Evolutionary conservation across 139 green algal genomes (phyloP).

Genomic region (Chlorella sp.): DNA sequence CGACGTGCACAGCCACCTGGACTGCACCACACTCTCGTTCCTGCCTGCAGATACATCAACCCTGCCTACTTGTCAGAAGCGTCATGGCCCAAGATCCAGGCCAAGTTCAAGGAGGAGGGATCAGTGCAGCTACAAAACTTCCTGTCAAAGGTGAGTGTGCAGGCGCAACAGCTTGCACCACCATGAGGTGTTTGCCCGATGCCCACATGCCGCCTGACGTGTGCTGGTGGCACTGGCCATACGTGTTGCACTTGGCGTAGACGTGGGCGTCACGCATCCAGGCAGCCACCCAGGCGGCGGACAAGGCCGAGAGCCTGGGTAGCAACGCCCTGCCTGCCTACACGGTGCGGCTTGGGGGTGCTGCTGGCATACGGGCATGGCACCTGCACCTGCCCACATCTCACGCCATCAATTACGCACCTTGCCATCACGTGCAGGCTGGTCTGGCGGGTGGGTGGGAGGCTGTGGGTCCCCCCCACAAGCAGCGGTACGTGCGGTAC

Average conservation of each 20-base stretch:
- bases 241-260: no score
- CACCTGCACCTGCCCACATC: no score
- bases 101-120: conserved; percentile 60
- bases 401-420: no score
- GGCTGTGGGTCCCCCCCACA: conserved; percentile 64
- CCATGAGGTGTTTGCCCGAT: no score
- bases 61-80: conserved; percentile 58
- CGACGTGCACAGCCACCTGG: no score
- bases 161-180: no score
- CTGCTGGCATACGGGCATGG: no score
- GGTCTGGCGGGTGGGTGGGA: conserved; percentile 48
- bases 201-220: no score
- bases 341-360: not conserved
- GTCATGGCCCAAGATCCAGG: conserved; percentile 44
- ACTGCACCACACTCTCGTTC: no score
- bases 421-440: no score
- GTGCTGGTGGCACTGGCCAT: no score
- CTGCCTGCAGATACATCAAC: conserved; percentile 52
- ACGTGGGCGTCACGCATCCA: conserved; percentile 21
- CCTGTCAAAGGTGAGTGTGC: conserved; percentile 21
- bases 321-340: conserved; percentile 15
- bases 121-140: conserved; percentile 72
- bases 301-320: conserved; percentile 45
- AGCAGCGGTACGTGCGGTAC: conserved; percentile 65
- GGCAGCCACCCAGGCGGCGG: conserved; percentile 22